Evolutionary conservation across 495 filamentous ascomycete species (phyloP).

Genomic region (Melanomma pulvis-pyrius): DNA sequence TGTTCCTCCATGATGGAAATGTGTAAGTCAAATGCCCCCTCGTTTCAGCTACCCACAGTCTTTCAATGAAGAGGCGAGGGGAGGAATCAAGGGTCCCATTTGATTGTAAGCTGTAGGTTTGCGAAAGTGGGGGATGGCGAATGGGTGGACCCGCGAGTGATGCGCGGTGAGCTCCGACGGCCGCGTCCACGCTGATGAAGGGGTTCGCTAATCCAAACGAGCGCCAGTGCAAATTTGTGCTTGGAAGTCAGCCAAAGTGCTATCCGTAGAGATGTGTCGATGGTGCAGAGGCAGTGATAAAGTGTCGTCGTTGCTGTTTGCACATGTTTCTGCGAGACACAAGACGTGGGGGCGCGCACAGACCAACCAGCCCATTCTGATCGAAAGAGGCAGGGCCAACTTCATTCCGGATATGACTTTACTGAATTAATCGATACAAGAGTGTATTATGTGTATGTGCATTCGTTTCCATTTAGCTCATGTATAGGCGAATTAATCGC

Average conservation of each 20-base stretch:
- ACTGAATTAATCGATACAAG: not conserved
- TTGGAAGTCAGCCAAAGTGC: not conserved
- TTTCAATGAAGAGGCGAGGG: slow-evolving; percentile 4
- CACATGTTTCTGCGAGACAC: too few species aligned
- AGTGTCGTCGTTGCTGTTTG: not conserved
- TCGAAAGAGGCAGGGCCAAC: too few species aligned
- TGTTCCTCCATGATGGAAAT: slow-evolving; percentile 28
- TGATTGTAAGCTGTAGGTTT: slow-evolving; percentile 10
- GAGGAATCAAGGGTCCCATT: slow-evolving; percentile 21
- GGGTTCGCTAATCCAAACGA: not conserved
- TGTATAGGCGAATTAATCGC: too few species aligned
- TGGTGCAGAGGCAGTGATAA: not conserved
- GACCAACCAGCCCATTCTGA: not conserved
- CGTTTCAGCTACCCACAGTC: slow-evolving; percentile 27
- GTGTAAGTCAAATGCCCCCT: not conserved
- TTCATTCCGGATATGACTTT: not conserved
- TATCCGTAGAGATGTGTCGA: not conserved
- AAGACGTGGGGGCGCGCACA: not conserved
- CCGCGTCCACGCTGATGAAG: slow-evolving; percentile 3
- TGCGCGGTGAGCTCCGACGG: slow-evolving; percentile 34
- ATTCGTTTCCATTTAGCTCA: too few species aligned
- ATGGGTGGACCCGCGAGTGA: slow-evolving; percentile 7
- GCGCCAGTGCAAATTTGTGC: not conserved
- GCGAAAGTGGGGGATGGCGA: slow-evolving; percentile 36
- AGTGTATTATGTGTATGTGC: too few species aligned